Conservation (phyloP, 1,139 yeast species). For the Suhomyces yuchorum region DNA sequence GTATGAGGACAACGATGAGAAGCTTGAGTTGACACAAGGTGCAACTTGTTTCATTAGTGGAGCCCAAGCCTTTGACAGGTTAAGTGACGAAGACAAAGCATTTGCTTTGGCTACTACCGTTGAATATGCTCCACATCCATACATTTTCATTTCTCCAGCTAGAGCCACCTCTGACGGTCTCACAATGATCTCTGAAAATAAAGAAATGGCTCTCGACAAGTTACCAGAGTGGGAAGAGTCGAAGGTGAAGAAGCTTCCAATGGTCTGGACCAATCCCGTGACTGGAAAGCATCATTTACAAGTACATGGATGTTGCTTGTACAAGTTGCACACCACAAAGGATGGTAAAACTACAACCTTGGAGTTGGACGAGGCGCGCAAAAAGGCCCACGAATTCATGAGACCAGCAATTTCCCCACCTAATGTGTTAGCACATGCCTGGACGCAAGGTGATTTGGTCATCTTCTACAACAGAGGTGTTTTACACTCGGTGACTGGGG, state of each 20-base stretch:
- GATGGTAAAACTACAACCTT: slow-evolving; percentile 54
- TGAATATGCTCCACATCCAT: slow-evolving; percentile 90
- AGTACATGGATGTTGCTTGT: slow-evolving; percentile 84
- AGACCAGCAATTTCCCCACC: slow-evolving; percentile 82
- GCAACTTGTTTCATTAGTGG: slow-evolving; percentile 89
- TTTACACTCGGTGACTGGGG: slow-evolving; percentile 90
- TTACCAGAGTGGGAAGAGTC: slow-evolving; percentile 81
- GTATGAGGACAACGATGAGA: slow-evolving; percentile 65
- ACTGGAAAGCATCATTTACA: slow-evolving; percentile 81
- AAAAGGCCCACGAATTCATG: slow-evolving; percentile 69
- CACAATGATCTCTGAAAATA: slow-evolving; percentile 79
- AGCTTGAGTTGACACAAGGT: slow-evolving; percentile 70
- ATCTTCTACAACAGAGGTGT: slow-evolving; percentile 86
- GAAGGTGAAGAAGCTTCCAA: slow-evolving; percentile 73
- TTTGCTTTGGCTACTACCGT: slow-evolving; percentile 75
- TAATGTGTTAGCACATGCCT: slow-evolving; percentile 74
- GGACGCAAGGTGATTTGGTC: slow-evolving; percentile 83
- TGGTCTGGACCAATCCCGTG: slow-evolving; percentile 93
- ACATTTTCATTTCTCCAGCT: slow-evolving; percentile 79
- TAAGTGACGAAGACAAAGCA: slow-evolving; percentile 69
- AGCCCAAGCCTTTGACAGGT: slow-evolving; percentile 65
- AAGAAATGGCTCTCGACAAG: slow-evolving; percentile 64
- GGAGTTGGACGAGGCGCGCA: slow-evolving; percentile 70
- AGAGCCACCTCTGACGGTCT: slow-evolving; percentile 82
- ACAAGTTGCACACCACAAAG: slow-evolving; percentile 59